Conservation (phyloP, 768 basidiomycete species). For the Rubroboletus satanas region DNA sequence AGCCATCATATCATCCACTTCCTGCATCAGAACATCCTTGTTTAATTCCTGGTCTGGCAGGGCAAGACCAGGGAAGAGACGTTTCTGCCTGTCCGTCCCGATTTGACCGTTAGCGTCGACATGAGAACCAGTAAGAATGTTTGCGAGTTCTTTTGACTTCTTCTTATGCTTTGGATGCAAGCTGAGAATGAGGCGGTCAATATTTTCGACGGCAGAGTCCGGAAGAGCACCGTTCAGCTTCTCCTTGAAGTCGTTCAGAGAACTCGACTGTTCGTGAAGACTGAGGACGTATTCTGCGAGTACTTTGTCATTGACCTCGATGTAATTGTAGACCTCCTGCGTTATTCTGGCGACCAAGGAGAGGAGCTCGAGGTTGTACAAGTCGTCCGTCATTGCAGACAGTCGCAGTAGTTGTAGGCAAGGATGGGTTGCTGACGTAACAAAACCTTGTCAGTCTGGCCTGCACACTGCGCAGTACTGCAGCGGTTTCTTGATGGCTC, state of each 20-base stretch:
- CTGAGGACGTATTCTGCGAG: conserved; percentile 93
- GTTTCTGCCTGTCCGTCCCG: conserved; percentile 73
- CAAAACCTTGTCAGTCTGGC: neutral
- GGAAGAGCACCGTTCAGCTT: conserved; percentile 81
- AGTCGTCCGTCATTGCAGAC: conserved; percentile 64
- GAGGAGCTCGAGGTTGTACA: conserved; percentile 91
- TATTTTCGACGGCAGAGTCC: conserved; percentile 84
- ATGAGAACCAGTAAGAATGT: conserved; percentile 35
- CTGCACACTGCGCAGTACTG: neutral
- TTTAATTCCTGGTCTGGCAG: conserved; percentile 64
- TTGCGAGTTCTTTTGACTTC: conserved; percentile 37
- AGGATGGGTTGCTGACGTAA: conserved; percentile 21
- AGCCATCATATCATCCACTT: conserved; percentile 86
- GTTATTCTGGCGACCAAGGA: conserved; percentile 89
- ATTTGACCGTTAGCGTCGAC: conserved; percentile 29
- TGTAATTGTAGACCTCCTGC: conserved; percentile 89
- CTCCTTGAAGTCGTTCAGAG: conserved; percentile 73
- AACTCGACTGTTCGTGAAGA: conserved; percentile 81
- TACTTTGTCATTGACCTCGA: conserved; percentile 82
- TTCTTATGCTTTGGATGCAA: conserved; percentile 97
- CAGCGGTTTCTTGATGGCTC: conserved; percentile 42
- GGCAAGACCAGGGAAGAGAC: conserved; percentile 89
- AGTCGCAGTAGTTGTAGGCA: conserved; percentile 3
- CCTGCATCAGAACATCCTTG: conserved; percentile 82
- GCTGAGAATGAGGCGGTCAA: conserved; percentile 90